Evolutionary conservation across 306 rosid species (phyloP).

Genomic region (Begonia masoniana): DNA sequence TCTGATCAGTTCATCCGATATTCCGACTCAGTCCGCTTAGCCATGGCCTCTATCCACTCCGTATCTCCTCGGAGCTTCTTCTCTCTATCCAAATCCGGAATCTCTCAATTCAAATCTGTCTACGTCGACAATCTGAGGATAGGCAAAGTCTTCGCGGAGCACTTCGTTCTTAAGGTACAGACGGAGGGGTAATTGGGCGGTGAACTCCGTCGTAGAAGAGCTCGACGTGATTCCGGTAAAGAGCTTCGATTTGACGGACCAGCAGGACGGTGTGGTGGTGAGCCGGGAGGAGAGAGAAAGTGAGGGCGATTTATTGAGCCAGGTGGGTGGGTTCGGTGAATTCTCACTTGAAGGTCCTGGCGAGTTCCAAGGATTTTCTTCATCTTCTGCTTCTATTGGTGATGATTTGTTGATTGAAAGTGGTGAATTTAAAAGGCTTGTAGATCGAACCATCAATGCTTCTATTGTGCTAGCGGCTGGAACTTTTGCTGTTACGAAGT

Average conservation of each 20-base stretch:
- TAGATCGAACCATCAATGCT: slow-evolving; percentile 72
- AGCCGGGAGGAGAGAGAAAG: slow-evolving; percentile 44
- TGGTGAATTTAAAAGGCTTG: slow-evolving; percentile 31
- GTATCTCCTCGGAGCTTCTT: slow-evolving; percentile 41
- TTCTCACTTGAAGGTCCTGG: slow-evolving; percentile 54
- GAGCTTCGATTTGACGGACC: slow-evolving; percentile 45
- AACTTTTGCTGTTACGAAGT: slow-evolving; percentile 61
- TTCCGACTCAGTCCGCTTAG: not conserved
- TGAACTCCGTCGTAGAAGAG: slow-evolving; percentile 35
- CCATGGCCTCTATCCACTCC: slow-evolving; percentile 60
- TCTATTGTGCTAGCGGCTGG: slow-evolving; percentile 79
- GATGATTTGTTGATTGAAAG: slow-evolving; percentile 19
- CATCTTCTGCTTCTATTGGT: slow-evolving; percentile 37
- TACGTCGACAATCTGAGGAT: slow-evolving; percentile 8
- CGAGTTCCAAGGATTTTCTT: slow-evolving; percentile 42
- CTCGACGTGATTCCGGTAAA: slow-evolving; percentile 47
- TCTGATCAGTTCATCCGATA: not conserved
- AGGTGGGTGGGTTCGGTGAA: slow-evolving; percentile 53
- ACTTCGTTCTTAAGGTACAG: slow-evolving; percentile 15
- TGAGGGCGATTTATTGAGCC: slow-evolving; percentile 49
- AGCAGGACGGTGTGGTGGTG: slow-evolving; percentile 48
- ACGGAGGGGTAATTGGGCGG: slow-evolving; percentile 15
- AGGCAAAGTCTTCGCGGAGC: slow-evolving; percentile 11
- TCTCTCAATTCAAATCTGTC: slow-evolving; percentile 8
- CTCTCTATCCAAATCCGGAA: slow-evolving; percentile 17